These are phyloP conservation scores for Suillus tomentosus DNA, from an alignment of 768 basidiomycete genomes.

Conservation along the genomic window DNA sequence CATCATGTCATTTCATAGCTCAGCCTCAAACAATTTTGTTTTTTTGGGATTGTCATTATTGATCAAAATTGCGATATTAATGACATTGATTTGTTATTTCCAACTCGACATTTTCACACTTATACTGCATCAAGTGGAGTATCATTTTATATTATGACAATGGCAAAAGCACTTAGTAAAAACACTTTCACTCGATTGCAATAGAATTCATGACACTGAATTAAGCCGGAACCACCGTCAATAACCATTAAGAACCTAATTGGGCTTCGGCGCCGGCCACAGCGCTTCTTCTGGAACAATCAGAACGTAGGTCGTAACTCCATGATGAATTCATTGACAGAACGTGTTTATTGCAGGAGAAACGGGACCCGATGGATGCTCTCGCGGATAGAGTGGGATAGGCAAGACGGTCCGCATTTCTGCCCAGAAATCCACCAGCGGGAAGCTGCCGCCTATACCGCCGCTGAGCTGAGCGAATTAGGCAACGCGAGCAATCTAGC, in stretches of 20 bases:
- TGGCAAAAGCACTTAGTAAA: too few species aligned
- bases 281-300: not conserved
- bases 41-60: too few species aligned
- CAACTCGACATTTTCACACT: too few species aligned
- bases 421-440: not conserved
- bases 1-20: too few species aligned
- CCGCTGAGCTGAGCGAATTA: not conserved
- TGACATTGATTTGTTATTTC: too few species aligned
- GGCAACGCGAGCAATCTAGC: not conserved
- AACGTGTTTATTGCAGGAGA: not conserved
- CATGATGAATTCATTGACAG: not conserved
- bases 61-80: too few species aligned
- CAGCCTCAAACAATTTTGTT: too few species aligned
- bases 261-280: not conserved
- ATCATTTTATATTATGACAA: too few species aligned
- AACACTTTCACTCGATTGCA: too few species aligned
- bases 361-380: too few species aligned
- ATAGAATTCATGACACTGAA: not conserved
- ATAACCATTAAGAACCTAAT: not conserved
- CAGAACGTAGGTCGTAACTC: not conserved
- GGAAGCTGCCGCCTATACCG: not conserved
- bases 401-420: not conserved
- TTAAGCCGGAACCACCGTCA: not conserved
- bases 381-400: conserved; percentile 1
- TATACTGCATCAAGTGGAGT: too few species aligned